phyloP scores from a whole-genome alignment of 2,329 filamentous ascomycete genomes.

The Cladophialophora immunda region DNA sequence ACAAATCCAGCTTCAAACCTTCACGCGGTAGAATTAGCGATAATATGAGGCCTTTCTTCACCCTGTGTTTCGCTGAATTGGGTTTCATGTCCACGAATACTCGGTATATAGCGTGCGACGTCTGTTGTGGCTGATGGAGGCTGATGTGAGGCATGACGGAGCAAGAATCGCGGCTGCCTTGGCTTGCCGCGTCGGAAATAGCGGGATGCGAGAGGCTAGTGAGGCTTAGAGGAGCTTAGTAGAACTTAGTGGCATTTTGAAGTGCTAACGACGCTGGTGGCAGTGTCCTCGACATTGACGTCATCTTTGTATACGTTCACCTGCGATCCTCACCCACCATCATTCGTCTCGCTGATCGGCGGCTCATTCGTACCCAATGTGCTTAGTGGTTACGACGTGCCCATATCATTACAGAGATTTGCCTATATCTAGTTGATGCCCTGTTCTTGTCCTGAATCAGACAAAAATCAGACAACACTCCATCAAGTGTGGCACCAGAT shows the following conservation, averaged over 20 bases:
- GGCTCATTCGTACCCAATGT: too few species aligned
- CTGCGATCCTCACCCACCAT: not conserved
- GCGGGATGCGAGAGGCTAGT: not conserved
- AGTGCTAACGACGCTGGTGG: not conserved
- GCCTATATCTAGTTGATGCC: not conserved
- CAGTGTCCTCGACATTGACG: not conserved
- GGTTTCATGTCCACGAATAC: not conserved
- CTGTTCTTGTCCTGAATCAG: not conserved
- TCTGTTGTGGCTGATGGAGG: not conserved
- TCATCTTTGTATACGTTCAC: not conserved
- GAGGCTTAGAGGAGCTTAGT: not conserved
- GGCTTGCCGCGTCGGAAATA: not conserved
- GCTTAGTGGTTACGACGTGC: too few species aligned
- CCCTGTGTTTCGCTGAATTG: not conserved
- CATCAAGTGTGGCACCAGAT: not conserved
- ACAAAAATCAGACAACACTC: not conserved
- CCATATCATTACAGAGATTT: not conserved
- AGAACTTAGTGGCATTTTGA: too few species aligned
- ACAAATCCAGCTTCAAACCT: constrained; percentile 15
- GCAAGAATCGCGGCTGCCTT: not conserved
- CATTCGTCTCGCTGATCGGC: too few species aligned
- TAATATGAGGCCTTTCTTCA: constrained; percentile 1
- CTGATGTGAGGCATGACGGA: not conserved
- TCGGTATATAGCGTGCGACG: not conserved
- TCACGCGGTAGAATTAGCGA: not conserved